Conservation (phyloP, 495 filamentous ascomycete species). For the Penicillium canescens region DNA sequence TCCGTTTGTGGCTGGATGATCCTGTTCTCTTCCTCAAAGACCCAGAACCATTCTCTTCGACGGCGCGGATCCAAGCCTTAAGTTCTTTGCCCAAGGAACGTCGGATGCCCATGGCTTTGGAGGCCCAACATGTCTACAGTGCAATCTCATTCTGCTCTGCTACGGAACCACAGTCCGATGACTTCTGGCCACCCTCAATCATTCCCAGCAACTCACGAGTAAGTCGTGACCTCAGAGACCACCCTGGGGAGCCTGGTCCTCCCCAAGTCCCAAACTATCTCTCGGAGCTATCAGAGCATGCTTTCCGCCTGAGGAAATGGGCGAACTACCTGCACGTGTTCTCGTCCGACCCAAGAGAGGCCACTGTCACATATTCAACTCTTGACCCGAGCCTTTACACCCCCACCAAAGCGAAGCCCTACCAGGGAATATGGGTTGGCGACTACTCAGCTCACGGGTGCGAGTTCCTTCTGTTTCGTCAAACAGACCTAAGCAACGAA, state of each 20-base stretch:
- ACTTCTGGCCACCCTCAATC: constrained; percentile 72
- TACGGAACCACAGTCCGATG: constrained; percentile 8
- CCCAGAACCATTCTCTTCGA: constrained; percentile 14
- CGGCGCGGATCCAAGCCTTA: constrained; percentile 23
- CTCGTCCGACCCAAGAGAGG: constrained; percentile 55
- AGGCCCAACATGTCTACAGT: constrained; percentile 45
- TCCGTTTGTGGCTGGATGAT: constrained; percentile 68
- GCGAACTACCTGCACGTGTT: constrained; percentile 50
- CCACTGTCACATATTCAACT: constrained; percentile 73
- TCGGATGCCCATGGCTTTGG: constrained; percentile 54
- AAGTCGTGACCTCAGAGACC: constrained; percentile 23
- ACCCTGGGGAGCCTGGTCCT: constrained; percentile 10
- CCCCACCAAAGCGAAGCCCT: constrained; percentile 76
- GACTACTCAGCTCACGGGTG: constrained; percentile 87
- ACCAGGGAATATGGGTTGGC: constrained; percentile 87
- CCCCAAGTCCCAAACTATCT: constrained; percentile 37
- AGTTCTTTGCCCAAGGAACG: constrained; percentile 31
- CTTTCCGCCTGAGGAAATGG: constrained; percentile 77
- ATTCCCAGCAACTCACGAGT: constrained; percentile 58
- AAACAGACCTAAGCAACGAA: constrained; percentile 50
- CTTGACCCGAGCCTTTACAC: constrained; percentile 71
- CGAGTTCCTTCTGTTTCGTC: constrained; percentile 80
- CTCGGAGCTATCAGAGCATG: constrained; percentile 57
- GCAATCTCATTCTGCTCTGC: constrained; percentile 45
- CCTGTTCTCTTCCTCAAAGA: constrained; percentile 65